Evolutionary conservation across 2,329 filamentous ascomycete genomes (phyloP).

Genomic region (Curvularia sp.): DNA sequence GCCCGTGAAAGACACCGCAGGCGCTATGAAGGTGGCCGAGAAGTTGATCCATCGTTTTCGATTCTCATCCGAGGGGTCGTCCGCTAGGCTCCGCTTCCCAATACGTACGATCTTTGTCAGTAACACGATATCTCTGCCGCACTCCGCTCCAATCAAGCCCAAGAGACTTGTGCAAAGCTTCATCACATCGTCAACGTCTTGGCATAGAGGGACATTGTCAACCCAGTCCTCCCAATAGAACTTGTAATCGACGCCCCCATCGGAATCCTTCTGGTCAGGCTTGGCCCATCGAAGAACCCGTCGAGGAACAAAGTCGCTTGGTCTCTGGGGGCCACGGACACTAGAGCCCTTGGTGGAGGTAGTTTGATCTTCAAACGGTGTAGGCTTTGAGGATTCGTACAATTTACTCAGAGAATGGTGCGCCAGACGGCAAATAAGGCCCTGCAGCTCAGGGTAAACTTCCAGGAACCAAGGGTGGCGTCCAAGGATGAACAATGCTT

Average conservation of each 20-base stretch:
- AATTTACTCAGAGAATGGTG: conserved; percentile 83
- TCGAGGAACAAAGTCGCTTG: conserved; percentile 63
- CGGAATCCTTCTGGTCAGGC: conserved; percentile 76
- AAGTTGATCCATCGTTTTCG: conserved; percentile 82
- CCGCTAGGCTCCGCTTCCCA: conserved; percentile 74
- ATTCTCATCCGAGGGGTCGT: conserved; percentile 75
- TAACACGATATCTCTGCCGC: conserved; percentile 81
- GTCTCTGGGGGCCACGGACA: conserved; percentile 67
- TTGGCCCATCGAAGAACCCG: conserved; percentile 83
- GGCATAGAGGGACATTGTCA: conserved; percentile 90
- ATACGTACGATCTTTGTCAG: conserved; percentile 86
- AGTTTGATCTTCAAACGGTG: conserved; percentile 52
- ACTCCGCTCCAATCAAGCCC: conserved; percentile 85
- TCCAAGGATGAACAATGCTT: conserved; percentile 89
- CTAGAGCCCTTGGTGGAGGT: conserved; percentile 51
- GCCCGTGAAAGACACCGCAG: conserved; percentile 84
- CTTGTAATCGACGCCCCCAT: conserved; percentile 77
- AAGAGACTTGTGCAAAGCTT: conserved; percentile 83
- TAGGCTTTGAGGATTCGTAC: conserved; percentile 61
- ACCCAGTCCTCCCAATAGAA: conserved; percentile 99
- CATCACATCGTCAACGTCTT: conserved; percentile 89
- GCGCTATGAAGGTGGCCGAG: conserved; percentile 82
- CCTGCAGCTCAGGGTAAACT: conserved; percentile 79
- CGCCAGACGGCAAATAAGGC: conserved; percentile 83
- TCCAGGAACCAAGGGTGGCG: conserved; percentile 93